phyloP scores from a whole-genome alignment of 495 filamentous ascomycete genomes.

The Baudoinia panamericana region DNA sequence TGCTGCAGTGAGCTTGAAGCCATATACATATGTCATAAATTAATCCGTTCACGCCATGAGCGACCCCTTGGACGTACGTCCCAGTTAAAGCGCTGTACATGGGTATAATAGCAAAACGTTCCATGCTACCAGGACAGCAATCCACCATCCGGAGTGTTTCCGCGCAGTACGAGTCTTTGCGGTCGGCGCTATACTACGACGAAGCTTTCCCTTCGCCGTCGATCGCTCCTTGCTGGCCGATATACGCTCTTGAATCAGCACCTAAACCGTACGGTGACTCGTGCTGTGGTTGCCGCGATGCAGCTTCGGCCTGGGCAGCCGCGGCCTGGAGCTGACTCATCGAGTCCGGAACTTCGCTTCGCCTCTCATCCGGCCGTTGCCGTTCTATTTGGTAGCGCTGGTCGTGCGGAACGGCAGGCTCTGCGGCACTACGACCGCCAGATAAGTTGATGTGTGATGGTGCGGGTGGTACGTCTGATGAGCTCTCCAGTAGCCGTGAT shows the following conservation, averaged over 20 bases:
- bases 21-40: no score
- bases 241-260: no score
- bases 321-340: slow-evolving; percentile 19
- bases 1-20: no score
- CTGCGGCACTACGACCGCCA: not conserved
- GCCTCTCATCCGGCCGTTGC: not conserved
- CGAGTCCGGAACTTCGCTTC: slow-evolving; percentile 2
- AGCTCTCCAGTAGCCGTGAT: slow-evolving; percentile 68
- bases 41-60: no score
- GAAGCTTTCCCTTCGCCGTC: not conserved
- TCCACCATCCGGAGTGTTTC: no score
- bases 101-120: no score
- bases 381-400: not conserved
- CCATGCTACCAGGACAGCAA: no score
- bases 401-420: slow-evolving; percentile 2
- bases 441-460: slow-evolving; percentile 49
- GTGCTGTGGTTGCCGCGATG: slow-evolving; percentile 5
- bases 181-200: no score
- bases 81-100: no score
- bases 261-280: slow-evolving; percentile 15
- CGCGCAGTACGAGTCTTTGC: no score
- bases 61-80: no score
- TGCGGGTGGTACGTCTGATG: slow-evolving; percentile 71
- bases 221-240: not conserved
- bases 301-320: slow-evolving; percentile 19